A percentile compares a stretch with the other conserved stretches of the same genome.
Evolutionary conservation across 2,329 filamentous ascomycete species (phyloP).

Genomic region (Myriosclerotinia duriaeana): DNA sequence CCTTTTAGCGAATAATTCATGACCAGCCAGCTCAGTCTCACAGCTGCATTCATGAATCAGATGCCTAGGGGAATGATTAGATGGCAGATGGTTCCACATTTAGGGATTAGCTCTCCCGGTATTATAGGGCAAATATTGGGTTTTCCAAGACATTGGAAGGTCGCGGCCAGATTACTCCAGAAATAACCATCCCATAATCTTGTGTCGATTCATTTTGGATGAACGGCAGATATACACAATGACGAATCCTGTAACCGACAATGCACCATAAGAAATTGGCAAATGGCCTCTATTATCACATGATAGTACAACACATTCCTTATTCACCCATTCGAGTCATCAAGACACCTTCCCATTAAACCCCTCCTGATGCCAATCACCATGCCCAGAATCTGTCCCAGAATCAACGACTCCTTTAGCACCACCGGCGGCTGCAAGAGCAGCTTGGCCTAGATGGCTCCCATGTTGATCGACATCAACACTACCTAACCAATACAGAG

Average conservation of each 20-base stretch:
- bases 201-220: not conserved
- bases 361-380: conserved; percentile 62
- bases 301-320: conserved; percentile 34
- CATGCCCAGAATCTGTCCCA: conserved; percentile 44
- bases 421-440: conserved; percentile 46
- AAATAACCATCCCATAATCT: not conserved
- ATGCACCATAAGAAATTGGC: conserved; percentile 19
- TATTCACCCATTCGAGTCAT: conserved; percentile 19
- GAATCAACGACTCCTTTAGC: conserved; percentile 43
- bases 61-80: not conserved
- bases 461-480: conserved; percentile 58
- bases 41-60: not conserved
- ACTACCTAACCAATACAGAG: conserved; percentile 80
- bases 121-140: not conserved
- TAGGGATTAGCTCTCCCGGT: conserved; percentile 12
- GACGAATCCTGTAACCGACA: conserved; percentile 7
- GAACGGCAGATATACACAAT: not conserved
- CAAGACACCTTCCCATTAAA: conserved; percentile 37
- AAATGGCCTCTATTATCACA: conserved; percentile 32
- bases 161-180: conserved; percentile 8
- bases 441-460: conserved; percentile 42
- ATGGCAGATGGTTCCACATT: conserved; percentile 9
- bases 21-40: not conserved
- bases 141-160: not conserved
- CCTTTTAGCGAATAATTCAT: not conserved